Percentiles rank a stretch among this genome's conserved stretches.
Conservation (phyloP, 805 yeast species). For the Sugiyamaella floridensis region DNA sequence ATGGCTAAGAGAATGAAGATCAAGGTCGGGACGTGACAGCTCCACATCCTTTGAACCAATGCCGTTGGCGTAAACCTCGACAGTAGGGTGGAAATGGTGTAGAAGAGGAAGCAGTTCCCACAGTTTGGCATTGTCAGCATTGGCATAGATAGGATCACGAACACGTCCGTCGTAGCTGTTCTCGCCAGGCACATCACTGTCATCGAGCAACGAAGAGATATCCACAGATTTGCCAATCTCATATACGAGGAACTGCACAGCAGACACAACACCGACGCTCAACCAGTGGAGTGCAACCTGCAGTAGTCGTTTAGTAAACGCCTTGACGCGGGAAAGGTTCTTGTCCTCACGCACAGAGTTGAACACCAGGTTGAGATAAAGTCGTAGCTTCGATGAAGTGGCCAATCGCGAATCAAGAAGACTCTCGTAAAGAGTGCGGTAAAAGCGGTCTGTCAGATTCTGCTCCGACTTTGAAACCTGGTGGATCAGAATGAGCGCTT, state of each 20-base stretch:
- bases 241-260: slow-evolving; percentile 67
- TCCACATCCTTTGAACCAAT: slow-evolving; percentile 30
- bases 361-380: slow-evolving; percentile 78
- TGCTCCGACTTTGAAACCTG: slow-evolving; percentile 62
- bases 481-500: slow-evolving; percentile 78
- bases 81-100: slow-evolving; percentile 88
- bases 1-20: slow-evolving; percentile 78
- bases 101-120: slow-evolving; percentile 80
- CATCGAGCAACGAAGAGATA: slow-evolving; percentile 53
- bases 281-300: slow-evolving; percentile 84
- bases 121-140: slow-evolving; percentile 70
- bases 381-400: slow-evolving; percentile 86
- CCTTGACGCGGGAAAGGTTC: slow-evolving; percentile 57
- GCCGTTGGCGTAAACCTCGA: slow-evolving; percentile 63
- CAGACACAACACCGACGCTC: slow-evolving; percentile 80
- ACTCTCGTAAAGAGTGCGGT: slow-evolving; percentile 83
- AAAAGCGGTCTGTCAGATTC: slow-evolving; percentile 48
- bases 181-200: slow-evolving; percentile 17
- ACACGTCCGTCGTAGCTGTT: slow-evolving; percentile 68
- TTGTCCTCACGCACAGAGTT: slow-evolving; percentile 72
- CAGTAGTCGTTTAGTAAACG: slow-evolving; percentile 83
- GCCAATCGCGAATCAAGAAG: slow-evolving; percentile 77
- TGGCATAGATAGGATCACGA: slow-evolving; percentile 89
- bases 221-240: slow-evolving; percentile 57
- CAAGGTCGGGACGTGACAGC: slow-evolving; percentile 77